Evolutionary conservation across 179 eudicot genomes (phyloP), one percentile per base, ranked within the genome.

Genomic region (Spergularia azorica): DNA sequence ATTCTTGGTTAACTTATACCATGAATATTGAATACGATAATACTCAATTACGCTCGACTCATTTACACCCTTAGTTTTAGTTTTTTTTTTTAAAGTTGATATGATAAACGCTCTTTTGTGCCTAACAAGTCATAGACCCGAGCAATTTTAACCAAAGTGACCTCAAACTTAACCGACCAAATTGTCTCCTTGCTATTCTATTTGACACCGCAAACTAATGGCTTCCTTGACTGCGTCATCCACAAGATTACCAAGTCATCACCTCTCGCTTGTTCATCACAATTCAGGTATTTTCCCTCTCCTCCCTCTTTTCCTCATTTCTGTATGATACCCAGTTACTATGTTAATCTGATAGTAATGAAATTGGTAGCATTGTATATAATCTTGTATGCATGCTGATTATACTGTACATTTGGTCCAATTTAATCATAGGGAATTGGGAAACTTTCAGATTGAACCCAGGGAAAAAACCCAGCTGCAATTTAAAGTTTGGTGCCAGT

Each of bases 381-480:
- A 21, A 60, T 26, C 8, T 39, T 11, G 16, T 15, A 32, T 46
- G 5, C 26, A 62, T 6, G 41, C 57, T 64, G 58, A 64, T 77
- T 36, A 2, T 36, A 36, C 26, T 17, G n/a, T 12, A 51, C 50
- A 65, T 58, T 71, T 80, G 73, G 57, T 43, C 63, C 39, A 76
- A 46, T 46, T 80, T 59, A 66, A 14, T 61, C 32, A 7, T 48
- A 77, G 84, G 81, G 32, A 50, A 62, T 55, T 77, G 78, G 78
- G 43, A 26, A 74, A 73, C 7, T 18, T 68, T 60, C 81, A 70
- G 75, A 46, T 58, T 72, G 18, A 67, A 36, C 67, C 21, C 71
- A 20, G 59, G 52, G 13, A 77, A 72, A 48, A 50, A 65, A 15
- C 69, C 16, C 15, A 65, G 21, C 60, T 7, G 68, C 61, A 54